Conservation (phyloP, 495 filamentous ascomycete genomes). For the Penicillium antarcticum region DNA sequence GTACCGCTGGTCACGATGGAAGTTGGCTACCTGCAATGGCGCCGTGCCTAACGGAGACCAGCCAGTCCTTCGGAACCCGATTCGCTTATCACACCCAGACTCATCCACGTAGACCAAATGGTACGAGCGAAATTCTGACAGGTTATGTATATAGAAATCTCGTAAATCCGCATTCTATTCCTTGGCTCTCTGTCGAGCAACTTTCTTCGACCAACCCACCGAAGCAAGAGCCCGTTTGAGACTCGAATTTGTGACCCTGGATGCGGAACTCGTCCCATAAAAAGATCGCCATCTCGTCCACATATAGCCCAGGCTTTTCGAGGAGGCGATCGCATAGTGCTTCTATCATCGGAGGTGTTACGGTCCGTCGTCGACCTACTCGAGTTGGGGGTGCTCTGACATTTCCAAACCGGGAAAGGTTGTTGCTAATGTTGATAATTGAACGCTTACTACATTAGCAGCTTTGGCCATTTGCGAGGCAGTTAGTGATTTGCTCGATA, state of each 20-base stretch:
- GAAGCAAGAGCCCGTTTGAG: constrained; percentile 6
- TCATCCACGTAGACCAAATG: constrained; percentile 33
- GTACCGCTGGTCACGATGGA: constrained; percentile 28
- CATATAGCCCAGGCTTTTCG: constrained; percentile 8
- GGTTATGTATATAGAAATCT: constrained; percentile 29
- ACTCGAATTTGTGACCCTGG: constrained; percentile 1
- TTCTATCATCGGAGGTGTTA: constrained; percentile 1
- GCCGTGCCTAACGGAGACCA: constrained; percentile 27
- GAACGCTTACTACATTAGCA: constrained; percentile 1
- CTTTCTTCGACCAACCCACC: constrained; percentile 10
- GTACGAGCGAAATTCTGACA: constrained; percentile 27
- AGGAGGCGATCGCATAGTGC: background rate
- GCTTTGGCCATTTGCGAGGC: background rate
- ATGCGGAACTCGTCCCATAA: constrained; percentile 13
- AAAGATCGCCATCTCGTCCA: constrained; percentile 17
- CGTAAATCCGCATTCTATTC: constrained; percentile 31
- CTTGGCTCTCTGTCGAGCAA: constrained; percentile 17
- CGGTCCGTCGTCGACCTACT: background rate
- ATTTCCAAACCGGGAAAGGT: background rate
- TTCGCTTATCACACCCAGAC: constrained; percentile 27
- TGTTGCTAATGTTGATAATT: constrained; percentile 1
- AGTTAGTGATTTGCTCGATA: background rate
- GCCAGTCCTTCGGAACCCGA: constrained; percentile 19
- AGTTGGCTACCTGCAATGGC: constrained; percentile 24
- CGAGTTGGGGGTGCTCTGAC: constrained; percentile 1